These are phyloP conservation scores for Apiospora sp. DNA, from an alignment of 2,329 filamentous ascomycete species.

Conservation along the genomic window DNA sequence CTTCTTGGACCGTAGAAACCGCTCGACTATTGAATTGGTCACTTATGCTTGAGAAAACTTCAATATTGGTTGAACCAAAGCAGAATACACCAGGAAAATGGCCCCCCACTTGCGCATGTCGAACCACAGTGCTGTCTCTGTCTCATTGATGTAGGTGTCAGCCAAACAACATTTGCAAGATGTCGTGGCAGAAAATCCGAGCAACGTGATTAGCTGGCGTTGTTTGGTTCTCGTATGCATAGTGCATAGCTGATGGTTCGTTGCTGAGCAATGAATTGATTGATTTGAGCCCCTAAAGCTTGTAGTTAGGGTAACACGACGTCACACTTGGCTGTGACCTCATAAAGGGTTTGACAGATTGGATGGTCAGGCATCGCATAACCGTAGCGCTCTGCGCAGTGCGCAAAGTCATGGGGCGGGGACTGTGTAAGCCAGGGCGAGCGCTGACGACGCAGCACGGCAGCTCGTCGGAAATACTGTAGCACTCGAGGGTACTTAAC, in stretches of 20 bases:
- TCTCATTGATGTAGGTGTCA: neutral
- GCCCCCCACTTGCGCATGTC: neutral
- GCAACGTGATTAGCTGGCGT: neutral
- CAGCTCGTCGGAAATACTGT: neutral
- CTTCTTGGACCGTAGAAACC: neutral
- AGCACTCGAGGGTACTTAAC: neutral
- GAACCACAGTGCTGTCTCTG: neutral
- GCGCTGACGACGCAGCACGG: neutral
- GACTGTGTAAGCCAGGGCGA: neutral
- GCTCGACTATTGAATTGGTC: neutral
- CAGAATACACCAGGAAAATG: neutral
- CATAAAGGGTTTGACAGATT: neutral
- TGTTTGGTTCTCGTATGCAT: neutral
- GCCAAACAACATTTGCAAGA: neutral
- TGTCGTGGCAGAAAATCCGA: neutral
- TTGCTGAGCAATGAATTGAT: neutral
- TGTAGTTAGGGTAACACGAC: conserved; percentile 4
- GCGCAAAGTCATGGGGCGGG: neutral
- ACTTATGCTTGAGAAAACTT: too few species aligned
- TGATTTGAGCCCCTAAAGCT: neutral
- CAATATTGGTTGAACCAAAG: neutral
- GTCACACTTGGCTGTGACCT: neutral
- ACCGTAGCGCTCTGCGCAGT: neutral
- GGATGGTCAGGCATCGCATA: neutral
- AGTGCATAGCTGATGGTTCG: neutral